Conservation (phyloP, 257 asterid species). For the Primulina huaijiensis region DNA sequence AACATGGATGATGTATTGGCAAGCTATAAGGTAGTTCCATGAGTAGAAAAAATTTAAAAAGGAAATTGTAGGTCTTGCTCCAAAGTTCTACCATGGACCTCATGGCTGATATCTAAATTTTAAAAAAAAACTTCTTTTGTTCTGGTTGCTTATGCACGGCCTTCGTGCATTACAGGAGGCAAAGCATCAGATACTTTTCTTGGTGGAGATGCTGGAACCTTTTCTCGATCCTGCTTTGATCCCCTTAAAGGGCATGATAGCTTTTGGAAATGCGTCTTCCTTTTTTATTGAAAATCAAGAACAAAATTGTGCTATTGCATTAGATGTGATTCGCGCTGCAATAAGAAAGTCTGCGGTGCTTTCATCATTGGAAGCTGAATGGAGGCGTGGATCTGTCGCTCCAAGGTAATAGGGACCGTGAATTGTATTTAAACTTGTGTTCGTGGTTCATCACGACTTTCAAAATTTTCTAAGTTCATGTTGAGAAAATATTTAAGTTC, state of each 20-base stretch:
- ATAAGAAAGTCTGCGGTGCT: conserved; percentile 68
- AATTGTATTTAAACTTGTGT: conserved; percentile 23
- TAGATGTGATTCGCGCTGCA: conserved; percentile 73
- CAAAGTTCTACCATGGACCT: conserved; percentile 17
- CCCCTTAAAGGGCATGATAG: conserved; percentile 74
- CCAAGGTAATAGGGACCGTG: conserved; percentile 62
- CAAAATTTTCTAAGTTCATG: neutral
- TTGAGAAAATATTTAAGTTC: neutral
- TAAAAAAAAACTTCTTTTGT: conserved; percentile 1
- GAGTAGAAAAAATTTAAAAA: conserved; percentile 9
- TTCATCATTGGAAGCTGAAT: conserved; percentile 88
- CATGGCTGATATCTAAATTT: neutral
- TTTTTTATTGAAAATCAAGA: conserved; percentile 64
- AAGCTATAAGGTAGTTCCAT: conserved; percentile 65
- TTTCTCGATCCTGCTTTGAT: conserved; percentile 82
- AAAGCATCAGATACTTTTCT: conserved; percentile 77
- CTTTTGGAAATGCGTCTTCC: conserved; percentile 81
- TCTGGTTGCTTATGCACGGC: conserved; percentile 22
- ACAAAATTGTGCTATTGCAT: conserved; percentile 64
- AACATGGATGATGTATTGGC: conserved; percentile 85
- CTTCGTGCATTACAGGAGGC: conserved; percentile 58
- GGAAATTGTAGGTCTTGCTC: conserved; percentile 16
- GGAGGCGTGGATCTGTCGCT: conserved; percentile 87
- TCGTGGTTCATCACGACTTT: conserved; percentile 4
- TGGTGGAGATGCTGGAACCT: conserved; percentile 95